Evolutionary conservation across 1,284 basidiomycete genomes (phyloP), one percentile per base, ranked within the genome.

Genomic region (Wallemia hederae): DNA sequence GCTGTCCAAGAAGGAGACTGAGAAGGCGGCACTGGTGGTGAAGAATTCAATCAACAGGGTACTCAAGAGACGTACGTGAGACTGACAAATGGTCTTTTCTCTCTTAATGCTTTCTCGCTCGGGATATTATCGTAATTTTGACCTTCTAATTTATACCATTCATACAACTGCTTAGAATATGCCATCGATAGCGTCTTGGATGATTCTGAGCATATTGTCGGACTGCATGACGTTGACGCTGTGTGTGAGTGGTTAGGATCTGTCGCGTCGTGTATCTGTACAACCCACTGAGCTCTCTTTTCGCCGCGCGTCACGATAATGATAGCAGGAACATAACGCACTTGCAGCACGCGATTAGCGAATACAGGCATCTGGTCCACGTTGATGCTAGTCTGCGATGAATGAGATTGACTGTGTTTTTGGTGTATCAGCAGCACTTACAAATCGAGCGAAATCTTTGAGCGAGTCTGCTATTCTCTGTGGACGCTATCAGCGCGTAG

Each of bases 1-100:
- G 11, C 72, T 96, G 65, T 80, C 79, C 27, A 83, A 77, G 74
- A 92, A 91, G 73, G 94, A 98, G 67, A 80, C 82, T 61, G 89
- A 94, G 74, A 90, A 88, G 74, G 85, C 89, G 1, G 80, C 81
- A 22, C 73, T 74, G 27, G 77, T 83, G 26, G 70, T 96, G 62
- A 89, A 84, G 73, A 75, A 76, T 27, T 82, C 81, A 33, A 74
- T 88, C 39, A 74, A 78, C 59, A 89, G 88, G 74, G 79, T 88
- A 14, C 67, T 80, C 5, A 49, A 49, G 19, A 49, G 39, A n/a
- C 39, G 39, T 49, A 3, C 39, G n/a, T 49, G 39, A 49, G n/a
- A n/a, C n/a, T n/a, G 11, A n/a, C 39, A 33, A 9, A 9, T 33
- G 19, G 19, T 33, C 31, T 33, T 33, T 33, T 9, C 31, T 9